A percentile compares a stretch with the other conserved stretches of the same genome.
Evolutionary conservation across 192 early-diverging fungal genomes (phyloP).

Genomic region (Dissophora globulifera): DNA sequence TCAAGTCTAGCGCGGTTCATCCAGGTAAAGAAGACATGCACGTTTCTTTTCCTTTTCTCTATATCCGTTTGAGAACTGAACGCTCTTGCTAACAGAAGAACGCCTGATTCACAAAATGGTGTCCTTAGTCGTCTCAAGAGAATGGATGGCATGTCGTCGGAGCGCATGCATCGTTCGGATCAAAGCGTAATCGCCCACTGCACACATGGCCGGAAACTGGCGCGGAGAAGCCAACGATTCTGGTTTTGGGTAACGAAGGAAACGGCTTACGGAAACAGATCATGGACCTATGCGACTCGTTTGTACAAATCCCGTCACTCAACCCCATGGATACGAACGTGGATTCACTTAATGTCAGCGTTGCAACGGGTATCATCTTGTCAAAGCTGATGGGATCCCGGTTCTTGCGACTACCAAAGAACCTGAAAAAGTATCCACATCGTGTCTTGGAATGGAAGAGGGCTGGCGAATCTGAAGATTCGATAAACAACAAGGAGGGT

Average conservation of each 20-base stretch:
- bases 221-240: conserved; percentile 52
- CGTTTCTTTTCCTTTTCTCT: neutral
- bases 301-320: conserved; percentile 62
- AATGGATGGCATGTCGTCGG: conserved; percentile 65
- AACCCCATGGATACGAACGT: conserved; percentile 23
- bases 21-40: conserved; percentile 46
- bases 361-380: conserved; percentile 53
- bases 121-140: conserved; percentile 49
- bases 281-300: conserved; percentile 63
- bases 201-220: conserved; percentile 43
- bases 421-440: conserved; percentile 27
- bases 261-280: conserved; percentile 68
- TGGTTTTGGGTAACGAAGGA: conserved; percentile 78
- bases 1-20: conserved; percentile 66
- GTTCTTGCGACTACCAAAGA: conserved; percentile 39
- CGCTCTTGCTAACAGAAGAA: too few relatives aligned
- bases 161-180: conserved; percentile 45
- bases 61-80: too few relatives aligned
- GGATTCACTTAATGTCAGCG: conserved; percentile 60
- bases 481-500: neutral
- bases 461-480: neutral
- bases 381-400: conserved; percentile 53
- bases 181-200: conserved; percentile 36
- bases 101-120: too few relatives aligned
- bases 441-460: neutral